Percentiles rank a stretch among this genome's conserved stretches.
Evolutionary conservation across 805 yeast genomes (phyloP).

Genomic region (Candida odintsovae): DNA sequence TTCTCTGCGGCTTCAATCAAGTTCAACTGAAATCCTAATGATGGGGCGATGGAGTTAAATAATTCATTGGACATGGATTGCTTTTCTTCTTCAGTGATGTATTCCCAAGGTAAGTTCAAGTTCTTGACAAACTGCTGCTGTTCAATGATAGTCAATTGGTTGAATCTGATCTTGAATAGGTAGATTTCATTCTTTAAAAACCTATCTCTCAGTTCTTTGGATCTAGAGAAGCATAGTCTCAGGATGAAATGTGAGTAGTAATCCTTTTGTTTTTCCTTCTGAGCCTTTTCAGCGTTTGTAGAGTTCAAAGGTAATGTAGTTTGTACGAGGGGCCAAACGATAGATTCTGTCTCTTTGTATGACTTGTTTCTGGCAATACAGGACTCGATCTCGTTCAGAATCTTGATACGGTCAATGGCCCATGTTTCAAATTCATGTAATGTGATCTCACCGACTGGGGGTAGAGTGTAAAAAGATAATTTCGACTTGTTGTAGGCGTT

Average conservation of each 20-base stretch:
- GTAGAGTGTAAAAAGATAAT: constrained; percentile 66
- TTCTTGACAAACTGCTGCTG: constrained; percentile 64
- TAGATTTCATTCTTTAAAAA: constrained; percentile 73
- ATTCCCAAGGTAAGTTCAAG: constrained; percentile 67
- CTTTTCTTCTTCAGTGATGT: constrained; percentile 60
- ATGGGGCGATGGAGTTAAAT: constrained; percentile 46
- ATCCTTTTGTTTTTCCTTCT: constrained; percentile 66
- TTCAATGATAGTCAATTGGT: constrained; percentile 55
- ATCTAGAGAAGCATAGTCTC: constrained; percentile 83
- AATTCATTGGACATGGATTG: constrained; percentile 40
- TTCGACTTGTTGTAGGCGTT: constrained; percentile 46
- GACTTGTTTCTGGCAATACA: constrained; percentile 59
- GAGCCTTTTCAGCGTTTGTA: constrained; percentile 27
- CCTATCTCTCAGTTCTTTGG: constrained; percentile 74
- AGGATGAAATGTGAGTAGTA: constrained; percentile 88
- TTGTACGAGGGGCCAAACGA: constrained; percentile 59
- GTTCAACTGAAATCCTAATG: constrained; percentile 28
- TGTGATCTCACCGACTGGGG: constrained; percentile 83
- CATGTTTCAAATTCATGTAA: constrained; percentile 89
- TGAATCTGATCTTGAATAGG: constrained; percentile 70
- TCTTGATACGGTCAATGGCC: constrained; percentile 88
- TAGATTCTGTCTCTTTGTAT: constrained; percentile 56
- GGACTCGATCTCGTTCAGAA: constrained; percentile 80
- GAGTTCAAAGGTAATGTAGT: constrained; percentile 60
- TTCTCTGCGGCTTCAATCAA: constrained; percentile 39